Percentiles rank a stretch among this genome's conserved stretches.
These are phyloP conservation scores for Dendrothele bispora DNA, from an alignment of 768 basidiomycete genomes.

Conservation along the genomic window DNA sequence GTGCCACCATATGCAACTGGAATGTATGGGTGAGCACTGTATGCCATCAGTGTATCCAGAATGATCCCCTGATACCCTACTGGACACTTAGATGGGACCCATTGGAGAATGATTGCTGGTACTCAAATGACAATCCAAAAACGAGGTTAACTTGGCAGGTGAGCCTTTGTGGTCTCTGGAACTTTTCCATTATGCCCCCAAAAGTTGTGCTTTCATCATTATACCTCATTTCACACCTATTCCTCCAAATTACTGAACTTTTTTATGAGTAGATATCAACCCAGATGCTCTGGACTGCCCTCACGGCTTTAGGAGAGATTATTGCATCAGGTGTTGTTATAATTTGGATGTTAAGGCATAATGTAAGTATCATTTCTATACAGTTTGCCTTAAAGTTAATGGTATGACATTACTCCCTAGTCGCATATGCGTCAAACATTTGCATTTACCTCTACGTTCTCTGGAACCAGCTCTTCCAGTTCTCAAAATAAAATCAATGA, in stretches of 20 bases:
- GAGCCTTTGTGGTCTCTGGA: too few relatives aligned
- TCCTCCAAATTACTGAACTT: not conserved
- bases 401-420: not conserved
- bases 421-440: not conserved
- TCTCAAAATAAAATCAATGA: not conserved
- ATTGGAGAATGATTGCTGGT: constrained; percentile 18
- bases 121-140: constrained; percentile 13
- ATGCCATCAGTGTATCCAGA: too few relatives aligned
- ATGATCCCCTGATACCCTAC: too few relatives aligned
- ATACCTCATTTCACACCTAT: not conserved
- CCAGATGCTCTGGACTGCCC: constrained; percentile 13
- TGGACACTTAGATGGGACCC: constrained; percentile 15
- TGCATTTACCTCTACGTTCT: too few relatives aligned
- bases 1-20: not conserved
- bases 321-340: constrained; percentile 5
- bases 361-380: constrained; percentile 19
- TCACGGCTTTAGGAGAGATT: constrained; percentile 13
- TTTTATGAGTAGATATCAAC: constrained; percentile 12
- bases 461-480: not conserved
- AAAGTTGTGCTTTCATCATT: too few relatives aligned
- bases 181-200: too few relatives aligned
- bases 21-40: not conserved
- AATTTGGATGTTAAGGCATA: constrained; percentile 13
- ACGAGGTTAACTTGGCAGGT: constrained; percentile 18
- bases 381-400: not conserved